These are phyloP conservation scores for Solanum chiquidenum DNA, from an alignment of 257 asterid genomes.

Conservation along the genomic window DNA sequence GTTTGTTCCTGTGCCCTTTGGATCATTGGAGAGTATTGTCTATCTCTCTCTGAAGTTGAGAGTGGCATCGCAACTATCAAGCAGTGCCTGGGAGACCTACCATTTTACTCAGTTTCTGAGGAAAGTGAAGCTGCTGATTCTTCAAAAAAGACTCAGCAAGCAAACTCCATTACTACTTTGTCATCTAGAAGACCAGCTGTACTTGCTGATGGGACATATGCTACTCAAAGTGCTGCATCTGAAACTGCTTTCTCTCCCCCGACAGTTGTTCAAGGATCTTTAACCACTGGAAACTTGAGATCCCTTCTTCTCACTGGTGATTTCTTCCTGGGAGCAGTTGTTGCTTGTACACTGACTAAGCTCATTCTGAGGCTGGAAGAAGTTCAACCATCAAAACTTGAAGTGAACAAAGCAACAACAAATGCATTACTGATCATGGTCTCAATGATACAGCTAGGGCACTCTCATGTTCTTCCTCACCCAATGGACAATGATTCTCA, in stretches of 20 bases:
- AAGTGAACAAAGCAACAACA: conserved; percentile 65
- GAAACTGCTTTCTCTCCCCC: conserved; percentile 83
- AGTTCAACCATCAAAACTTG: conserved; percentile 69
- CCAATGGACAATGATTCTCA: conserved; percentile 87
- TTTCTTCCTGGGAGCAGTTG: conserved; percentile 87
- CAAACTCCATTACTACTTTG: conserved; percentile 59
- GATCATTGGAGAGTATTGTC: conserved; percentile 87
- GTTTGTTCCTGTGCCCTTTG: conserved; percentile 94
- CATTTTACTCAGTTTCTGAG: conserved; percentile 71
- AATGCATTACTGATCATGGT: conserved; percentile 65
- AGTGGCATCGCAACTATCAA: conserved; percentile 70
- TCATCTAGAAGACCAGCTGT: conserved; percentile 87
- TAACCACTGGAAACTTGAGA: conserved; percentile 61
- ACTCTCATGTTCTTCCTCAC: conserved; percentile 79
- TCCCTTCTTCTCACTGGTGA: conserved; percentile 91
- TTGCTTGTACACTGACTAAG: conserved; percentile 82
- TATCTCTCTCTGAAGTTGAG: conserved; percentile 87
- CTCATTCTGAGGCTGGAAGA: conserved; percentile 74
- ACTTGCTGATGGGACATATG: conserved; percentile 96
- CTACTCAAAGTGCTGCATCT: conserved; percentile 97
- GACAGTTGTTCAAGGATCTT: conserved; percentile 64
- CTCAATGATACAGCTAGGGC: conserved; percentile 83
- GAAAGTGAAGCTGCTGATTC: conserved; percentile 68
- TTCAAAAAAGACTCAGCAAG: conserved; percentile 69
- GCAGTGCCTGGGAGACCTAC: conserved; percentile 91